Conservation (phyloP, 495 filamentous ascomycete genomes). For the Penicillium cosmopolitanum region DNA sequence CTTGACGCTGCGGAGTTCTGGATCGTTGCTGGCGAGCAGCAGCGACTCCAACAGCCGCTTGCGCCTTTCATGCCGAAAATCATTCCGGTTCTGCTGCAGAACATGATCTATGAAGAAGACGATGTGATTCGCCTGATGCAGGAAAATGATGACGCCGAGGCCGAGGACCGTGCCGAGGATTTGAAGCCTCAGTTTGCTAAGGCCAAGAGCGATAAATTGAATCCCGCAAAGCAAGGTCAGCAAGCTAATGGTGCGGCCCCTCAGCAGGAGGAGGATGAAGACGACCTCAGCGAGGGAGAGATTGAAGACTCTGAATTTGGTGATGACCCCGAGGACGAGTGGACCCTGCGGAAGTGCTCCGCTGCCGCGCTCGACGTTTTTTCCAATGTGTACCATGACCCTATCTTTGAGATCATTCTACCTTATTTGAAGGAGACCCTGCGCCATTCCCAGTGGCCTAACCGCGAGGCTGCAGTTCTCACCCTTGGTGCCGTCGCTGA, state of each 20-base stretch:
- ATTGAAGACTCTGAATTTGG: slow-evolving; percentile 74
- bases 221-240: slow-evolving; percentile 50
- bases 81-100: slow-evolving; percentile 86
- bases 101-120: slow-evolving; percentile 96
- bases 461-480: slow-evolving; percentile 92
- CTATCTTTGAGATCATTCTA: slow-evolving; percentile 87
- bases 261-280: slow-evolving; percentile 55
- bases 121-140: slow-evolving; percentile 83
- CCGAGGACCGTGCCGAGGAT: slow-evolving; percentile 88
- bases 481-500: slow-evolving; percentile 94
- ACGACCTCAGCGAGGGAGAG: slow-evolving; percentile 87
- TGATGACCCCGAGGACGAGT: slow-evolving; percentile 86
- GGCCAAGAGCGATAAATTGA: slow-evolving; percentile 57
- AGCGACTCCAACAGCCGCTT: slow-evolving; percentile 70
- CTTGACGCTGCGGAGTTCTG: slow-evolving; percentile 98
- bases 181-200: slow-evolving; percentile 94
- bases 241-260: slow-evolving; percentile 55
- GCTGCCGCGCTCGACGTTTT: slow-evolving; percentile 95
- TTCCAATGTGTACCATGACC: slow-evolving; percentile 82
- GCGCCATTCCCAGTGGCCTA: slow-evolving; percentile 85
- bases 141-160: slow-evolving; percentile 86
- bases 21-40: slow-evolving; percentile 89
- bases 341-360: slow-evolving; percentile 97
- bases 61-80: slow-evolving; percentile 81
- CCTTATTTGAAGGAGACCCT: slow-evolving; percentile 93